Percentiles rank a stretch among this genome's conserved stretches.
These are phyloP conservation scores for Cavenderia fasciculata DNA, from an alignment of 78 protist species.

Conservation along the genomic window DNA sequence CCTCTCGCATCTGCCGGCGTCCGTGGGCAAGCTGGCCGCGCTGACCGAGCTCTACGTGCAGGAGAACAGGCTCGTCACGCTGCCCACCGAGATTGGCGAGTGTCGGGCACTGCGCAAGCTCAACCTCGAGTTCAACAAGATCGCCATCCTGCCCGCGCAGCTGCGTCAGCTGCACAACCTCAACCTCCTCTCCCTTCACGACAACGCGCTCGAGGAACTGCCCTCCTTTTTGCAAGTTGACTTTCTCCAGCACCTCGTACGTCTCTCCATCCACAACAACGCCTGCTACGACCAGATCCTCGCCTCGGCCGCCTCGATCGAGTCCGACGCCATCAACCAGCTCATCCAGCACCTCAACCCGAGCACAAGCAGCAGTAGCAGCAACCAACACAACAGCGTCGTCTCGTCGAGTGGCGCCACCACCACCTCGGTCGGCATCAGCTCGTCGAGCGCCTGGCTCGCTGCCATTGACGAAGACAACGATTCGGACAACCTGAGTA, in stretches of 20 bases:
- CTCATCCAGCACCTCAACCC: neutral
- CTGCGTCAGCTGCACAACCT: constrained; percentile 4
- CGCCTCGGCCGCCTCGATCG: neutral
- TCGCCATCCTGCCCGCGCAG: constrained; percentile 3
- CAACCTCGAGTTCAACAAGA: constrained; percentile 39
- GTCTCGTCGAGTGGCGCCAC: too few species aligned
- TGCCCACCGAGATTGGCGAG: constrained; percentile 34
- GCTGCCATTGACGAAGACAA: too few species aligned
- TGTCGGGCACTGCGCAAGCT: constrained; percentile 13
- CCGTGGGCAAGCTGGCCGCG: neutral
- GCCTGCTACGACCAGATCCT: constrained; percentile 1
- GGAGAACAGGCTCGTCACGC: constrained; percentile 49
- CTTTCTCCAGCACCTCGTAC: constrained; percentile 30
- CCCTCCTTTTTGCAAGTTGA: constrained; percentile 23
- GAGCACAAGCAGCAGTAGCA: neutral
- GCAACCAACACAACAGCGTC: too few species aligned
- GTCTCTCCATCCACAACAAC: constrained; percentile 52
- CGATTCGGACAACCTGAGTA: too few species aligned
- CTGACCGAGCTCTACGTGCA: constrained; percentile 29
- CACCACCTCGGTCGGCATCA: too few species aligned
- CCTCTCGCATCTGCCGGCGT: constrained; percentile 20
- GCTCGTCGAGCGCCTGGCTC: too few species aligned
- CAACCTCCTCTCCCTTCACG: constrained; percentile 52
- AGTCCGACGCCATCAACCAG: neutral
- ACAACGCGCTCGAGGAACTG: constrained; percentile 41